These are phyloP conservation scores for Trichosporon faecale DNA, from an alignment of 1,284 basidiomycete genomes.

Conservation along the genomic window DNA sequence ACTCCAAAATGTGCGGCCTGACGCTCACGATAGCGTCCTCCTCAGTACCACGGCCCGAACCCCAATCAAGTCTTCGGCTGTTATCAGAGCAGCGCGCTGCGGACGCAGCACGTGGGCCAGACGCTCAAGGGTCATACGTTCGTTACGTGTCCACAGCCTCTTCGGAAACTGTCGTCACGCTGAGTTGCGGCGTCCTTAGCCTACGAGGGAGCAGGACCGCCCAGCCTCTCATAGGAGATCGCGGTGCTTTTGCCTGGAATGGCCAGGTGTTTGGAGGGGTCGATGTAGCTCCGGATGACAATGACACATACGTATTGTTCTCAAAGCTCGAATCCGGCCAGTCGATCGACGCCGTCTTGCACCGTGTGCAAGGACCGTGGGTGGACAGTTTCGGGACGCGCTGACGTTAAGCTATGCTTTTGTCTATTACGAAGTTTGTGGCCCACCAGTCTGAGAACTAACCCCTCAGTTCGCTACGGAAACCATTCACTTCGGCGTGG, in stretches of 20 bases:
- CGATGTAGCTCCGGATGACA: slow-evolving; percentile 64
- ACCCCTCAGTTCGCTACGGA: slow-evolving; percentile 51
- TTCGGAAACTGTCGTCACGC: slow-evolving; percentile 45
- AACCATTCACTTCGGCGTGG: slow-evolving; percentile 73
- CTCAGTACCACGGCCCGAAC: background rate
- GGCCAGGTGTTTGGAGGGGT: slow-evolving; percentile 84
- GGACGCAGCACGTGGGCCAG: slow-evolving; percentile 34
- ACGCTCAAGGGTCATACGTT: slow-evolving; percentile 29
- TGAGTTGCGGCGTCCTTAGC: slow-evolving; percentile 75
- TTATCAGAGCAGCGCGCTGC: slow-evolving; percentile 26
- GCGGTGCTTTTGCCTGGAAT: slow-evolving; percentile 79
- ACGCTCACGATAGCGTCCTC: slow-evolving; percentile 24
- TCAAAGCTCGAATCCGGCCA: slow-evolving; percentile 56
- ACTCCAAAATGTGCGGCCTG: slow-evolving; percentile 41
- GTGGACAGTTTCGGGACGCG: slow-evolving; percentile 46
- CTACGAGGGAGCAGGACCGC: slow-evolving; percentile 65
- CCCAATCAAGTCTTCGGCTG: background rate
- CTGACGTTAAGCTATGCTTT: background rate
- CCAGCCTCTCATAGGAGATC: slow-evolving; percentile 65
- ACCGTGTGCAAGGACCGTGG: slow-evolving; percentile 79
- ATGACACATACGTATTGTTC: slow-evolving; percentile 73
- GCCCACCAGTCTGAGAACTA: slow-evolving; percentile 55
- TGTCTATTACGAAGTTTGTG: background rate
- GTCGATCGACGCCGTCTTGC: slow-evolving; percentile 58
- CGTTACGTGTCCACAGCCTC: slow-evolving; percentile 1